Conservation (phyloP, 495 filamentous ascomycete genomes). For the Aspergillus nanangensis region DNA sequence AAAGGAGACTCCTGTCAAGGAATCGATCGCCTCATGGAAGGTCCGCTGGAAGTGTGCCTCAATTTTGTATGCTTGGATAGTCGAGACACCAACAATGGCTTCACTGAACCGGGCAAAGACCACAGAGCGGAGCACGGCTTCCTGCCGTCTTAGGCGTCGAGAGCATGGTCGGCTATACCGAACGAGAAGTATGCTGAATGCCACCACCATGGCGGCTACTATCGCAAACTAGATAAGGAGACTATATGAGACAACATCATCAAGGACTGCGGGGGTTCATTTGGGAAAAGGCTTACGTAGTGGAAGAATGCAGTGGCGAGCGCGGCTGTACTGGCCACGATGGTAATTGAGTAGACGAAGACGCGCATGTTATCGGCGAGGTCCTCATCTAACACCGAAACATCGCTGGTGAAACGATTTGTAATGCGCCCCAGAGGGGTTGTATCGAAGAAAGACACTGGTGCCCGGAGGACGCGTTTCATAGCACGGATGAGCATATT, state of each 20-base stretch:
- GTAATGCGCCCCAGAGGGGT: slow-evolving; percentile 95
- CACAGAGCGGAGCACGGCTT: slow-evolving; percentile 76
- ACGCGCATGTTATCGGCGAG: slow-evolving; percentile 88
- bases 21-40: slow-evolving; percentile 68
- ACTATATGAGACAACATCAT: not conserved
- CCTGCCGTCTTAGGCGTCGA: slow-evolving; percentile 89
- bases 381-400: slow-evolving; percentile 93
- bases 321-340: slow-evolving; percentile 73
- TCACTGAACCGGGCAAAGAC: slow-evolving; percentile 94
- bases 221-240: slow-evolving; percentile 60
- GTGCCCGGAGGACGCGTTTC: slow-evolving; percentile 73
- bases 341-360: slow-evolving; percentile 81
- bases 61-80: slow-evolving; percentile 85
- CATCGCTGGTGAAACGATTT: slow-evolving; percentile 93
- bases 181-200: slow-evolving; percentile 75
- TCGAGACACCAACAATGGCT: slow-evolving; percentile 75
- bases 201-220: slow-evolving; percentile 77
- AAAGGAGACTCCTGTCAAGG: slow-evolving; percentile 92
- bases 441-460: slow-evolving; percentile 97
- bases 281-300: slow-evolving; percentile 44
- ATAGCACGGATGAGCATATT: slow-evolving; percentile 83
- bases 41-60: slow-evolving; percentile 65
- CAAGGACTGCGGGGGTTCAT: not conserved
- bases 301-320: slow-evolving; percentile 91
- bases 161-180: slow-evolving; percentile 82